These are phyloP conservation scores for Phytophthora litchii DNA, from an alignment of 352 stramenopile species.

Conservation along the genomic window DNA sequence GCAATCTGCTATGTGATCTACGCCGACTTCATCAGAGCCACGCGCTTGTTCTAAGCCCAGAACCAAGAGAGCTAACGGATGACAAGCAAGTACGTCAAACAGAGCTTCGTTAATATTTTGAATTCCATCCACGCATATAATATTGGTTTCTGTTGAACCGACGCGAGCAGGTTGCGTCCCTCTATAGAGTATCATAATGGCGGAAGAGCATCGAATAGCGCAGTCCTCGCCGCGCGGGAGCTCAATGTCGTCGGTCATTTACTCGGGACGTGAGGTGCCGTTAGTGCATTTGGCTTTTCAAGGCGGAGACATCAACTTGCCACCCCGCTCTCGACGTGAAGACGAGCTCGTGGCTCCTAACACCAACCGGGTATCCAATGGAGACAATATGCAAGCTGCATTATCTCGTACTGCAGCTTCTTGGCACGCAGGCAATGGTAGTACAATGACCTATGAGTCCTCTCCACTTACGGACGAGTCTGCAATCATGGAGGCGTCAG, in stretches of 20 bases:
- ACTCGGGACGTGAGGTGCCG: conserved; percentile 34
- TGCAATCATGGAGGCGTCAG: conserved; percentile 54
- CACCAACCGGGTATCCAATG: conserved; percentile 27
- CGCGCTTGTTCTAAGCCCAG: conserved; percentile 27
- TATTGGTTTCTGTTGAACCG: conserved; percentile 13
- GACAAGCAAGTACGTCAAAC: conserved; percentile 1
- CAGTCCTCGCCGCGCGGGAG: conserved; percentile 26
- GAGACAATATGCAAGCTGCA: conserved; percentile 12
- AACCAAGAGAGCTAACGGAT: not conserved
- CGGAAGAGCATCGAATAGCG: conserved; percentile 33
- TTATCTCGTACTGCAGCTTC: conserved; percentile 31
- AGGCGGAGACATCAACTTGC: conserved; percentile 16
- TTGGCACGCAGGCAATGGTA: conserved; percentile 45
- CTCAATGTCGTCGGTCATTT: conserved; percentile 25
- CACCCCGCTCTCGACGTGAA: conserved; percentile 32
- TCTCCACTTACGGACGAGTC: conserved; percentile 47
- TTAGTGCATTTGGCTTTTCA: conserved; percentile 45
- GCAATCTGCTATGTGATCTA: conserved; percentile 81
- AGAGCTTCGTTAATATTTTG: conserved; percentile 9
- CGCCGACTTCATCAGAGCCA: conserved; percentile 69
- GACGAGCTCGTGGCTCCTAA: conserved; percentile 28
- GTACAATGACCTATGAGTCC: conserved; percentile 23
- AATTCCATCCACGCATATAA: conserved; percentile 1
- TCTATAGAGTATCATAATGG: conserved; percentile 25
- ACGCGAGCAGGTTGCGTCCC: conserved; percentile 17